A percentile compares a stretch with the other conserved stretches of the same genome.
Evolutionary conservation across 2,329 filamentous ascomycete species (phyloP).

Genomic region (Biscogniauxia marginata): DNA sequence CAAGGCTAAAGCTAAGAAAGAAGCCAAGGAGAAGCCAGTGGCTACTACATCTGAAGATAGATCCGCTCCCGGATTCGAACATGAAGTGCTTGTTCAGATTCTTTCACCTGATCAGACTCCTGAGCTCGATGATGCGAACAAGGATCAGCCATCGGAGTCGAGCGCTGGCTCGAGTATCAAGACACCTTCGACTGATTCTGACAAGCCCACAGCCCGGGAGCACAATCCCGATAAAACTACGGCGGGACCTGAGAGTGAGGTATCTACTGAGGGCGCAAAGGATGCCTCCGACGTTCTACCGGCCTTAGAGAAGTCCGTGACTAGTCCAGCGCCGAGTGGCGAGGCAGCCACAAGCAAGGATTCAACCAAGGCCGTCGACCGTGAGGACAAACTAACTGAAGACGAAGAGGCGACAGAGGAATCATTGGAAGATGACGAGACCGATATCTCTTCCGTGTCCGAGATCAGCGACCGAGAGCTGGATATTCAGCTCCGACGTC

Average conservation of each 20-base stretch:
- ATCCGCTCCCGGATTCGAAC: background rate
- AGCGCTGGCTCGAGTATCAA: constrained; percentile 10
- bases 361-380: constrained; percentile 14
- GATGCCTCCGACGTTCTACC: too few species aligned
- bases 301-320: constrained; percentile 21
- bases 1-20: constrained; percentile 21
- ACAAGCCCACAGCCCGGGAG: constrained; percentile 7
- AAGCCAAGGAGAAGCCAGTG: constrained; percentile 12
- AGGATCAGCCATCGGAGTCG: constrained; percentile 12
- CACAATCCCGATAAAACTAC: too few species aligned
- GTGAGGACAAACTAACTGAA: constrained; percentile 20
- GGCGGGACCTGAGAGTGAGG: too few species aligned
- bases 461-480: constrained; percentile 42
- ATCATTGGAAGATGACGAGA: constrained; percentile 21
- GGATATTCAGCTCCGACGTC: constrained; percentile 31
- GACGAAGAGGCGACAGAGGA: too few species aligned
- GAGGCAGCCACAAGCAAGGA: constrained; percentile 12
- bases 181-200: constrained; percentile 16
- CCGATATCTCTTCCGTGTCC: constrained; percentile 35
- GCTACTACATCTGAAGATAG: background rate
- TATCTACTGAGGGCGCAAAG: too few species aligned
- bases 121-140: constrained; percentile 11
- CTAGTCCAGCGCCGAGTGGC: constrained; percentile 18
- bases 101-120: constrained; percentile 18
- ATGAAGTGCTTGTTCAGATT: constrained; percentile 38